These are phyloP conservation scores for Xylaria sp. DNA, from an alignment of 2,329 filamentous ascomycete species.

Conservation along the genomic window DNA sequence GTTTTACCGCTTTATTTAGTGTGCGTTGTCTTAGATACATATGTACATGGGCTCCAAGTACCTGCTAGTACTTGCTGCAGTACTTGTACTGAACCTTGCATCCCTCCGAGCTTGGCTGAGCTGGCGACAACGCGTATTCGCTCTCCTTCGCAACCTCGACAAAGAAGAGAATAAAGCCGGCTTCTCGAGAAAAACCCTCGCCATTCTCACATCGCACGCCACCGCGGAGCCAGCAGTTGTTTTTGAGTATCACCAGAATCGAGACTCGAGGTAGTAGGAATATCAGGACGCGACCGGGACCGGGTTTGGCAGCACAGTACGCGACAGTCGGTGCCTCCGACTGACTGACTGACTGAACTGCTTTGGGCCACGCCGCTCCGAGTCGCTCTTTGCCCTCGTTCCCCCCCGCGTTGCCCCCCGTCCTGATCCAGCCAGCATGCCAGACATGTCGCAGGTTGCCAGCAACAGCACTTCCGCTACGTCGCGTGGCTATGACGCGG, in stretches of 20 bases:
- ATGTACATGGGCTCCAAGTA: conserved; percentile 10
- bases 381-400: not conserved
- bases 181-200: not conserved
- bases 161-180: conserved; percentile 20
- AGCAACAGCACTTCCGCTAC: conserved; percentile 13
- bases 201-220: conserved; percentile 3
- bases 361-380: conserved; percentile 16
- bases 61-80: not conserved
- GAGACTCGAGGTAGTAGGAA: conserved; percentile 4
- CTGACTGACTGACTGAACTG: conserved; percentile 2
- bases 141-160: conserved; percentile 28
- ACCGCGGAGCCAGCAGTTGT: not conserved
- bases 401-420: not conserved
- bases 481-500: conserved; percentile 24
- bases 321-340: conserved; percentile 17
- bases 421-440: conserved; percentile 34
- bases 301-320: conserved; percentile 25
- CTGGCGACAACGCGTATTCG: conserved; percentile 36
- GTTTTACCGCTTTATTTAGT: not conserved
- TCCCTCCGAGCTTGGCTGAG: conserved; percentile 33
- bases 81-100: conserved; percentile 20
- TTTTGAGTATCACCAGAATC: not conserved
- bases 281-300: conserved; percentile 34
- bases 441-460: conserved; percentile 41
- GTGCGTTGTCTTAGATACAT: conserved; percentile 19